phyloP scores from a whole-genome alignment of 176 grass and related monocot species.

The Olyra latifolia region DNA sequence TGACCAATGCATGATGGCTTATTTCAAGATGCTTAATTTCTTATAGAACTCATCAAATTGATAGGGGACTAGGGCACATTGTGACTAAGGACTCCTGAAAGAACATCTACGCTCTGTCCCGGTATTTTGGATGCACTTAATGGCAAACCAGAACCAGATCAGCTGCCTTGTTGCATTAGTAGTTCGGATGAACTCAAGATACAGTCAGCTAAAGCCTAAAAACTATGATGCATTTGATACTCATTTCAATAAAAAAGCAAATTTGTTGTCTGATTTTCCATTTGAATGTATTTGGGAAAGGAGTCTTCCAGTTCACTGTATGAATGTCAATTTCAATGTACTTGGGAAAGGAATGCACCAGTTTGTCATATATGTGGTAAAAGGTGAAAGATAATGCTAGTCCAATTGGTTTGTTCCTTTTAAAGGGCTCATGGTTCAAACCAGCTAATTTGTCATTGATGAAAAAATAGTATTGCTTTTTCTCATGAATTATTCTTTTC shows the following conservation, averaged over 20 bases:
- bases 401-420: neutral
- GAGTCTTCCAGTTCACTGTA: neutral
- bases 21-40: neutral
- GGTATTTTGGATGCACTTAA: neutral
- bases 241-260: neutral
- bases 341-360: too few species aligned
- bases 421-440: neutral
- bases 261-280: neutral
- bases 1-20: neutral
- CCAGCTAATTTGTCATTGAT: neutral
- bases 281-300: neutral
- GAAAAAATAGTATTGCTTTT: neutral
- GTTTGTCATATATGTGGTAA: neutral
- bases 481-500: constrained; percentile 7
- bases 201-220: neutral
- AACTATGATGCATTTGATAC: neutral
- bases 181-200: neutral
- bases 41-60: neutral
- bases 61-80: neutral
- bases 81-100: neutral
- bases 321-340: neutral
- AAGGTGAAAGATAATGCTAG: neutral
- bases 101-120: neutral
- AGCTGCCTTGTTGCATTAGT: neutral
- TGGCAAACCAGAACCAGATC: neutral